Evolutionary conservation across 768 basidiomycete species (phyloP).

Genomic region (Tylopilus subfusipes): DNA sequence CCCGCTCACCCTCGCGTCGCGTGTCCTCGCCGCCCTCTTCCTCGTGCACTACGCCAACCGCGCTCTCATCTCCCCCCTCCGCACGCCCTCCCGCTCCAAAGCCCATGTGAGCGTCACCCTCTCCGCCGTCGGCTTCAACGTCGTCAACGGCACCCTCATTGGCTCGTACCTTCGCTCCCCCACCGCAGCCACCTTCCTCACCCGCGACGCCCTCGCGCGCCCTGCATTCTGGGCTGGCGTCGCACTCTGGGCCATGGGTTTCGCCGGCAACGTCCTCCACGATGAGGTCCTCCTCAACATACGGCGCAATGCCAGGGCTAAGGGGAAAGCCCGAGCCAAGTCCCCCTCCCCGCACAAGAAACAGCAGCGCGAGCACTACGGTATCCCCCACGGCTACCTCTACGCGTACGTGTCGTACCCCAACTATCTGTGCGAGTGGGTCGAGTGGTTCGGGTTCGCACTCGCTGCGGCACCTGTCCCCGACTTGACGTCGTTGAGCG

Average conservation of each 20-base stretch:
- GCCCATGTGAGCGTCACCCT: conserved; percentile 66
- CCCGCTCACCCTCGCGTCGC: conserved; percentile 39
- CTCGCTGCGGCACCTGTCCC: conserved; percentile 63
- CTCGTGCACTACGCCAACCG: conserved; percentile 82
- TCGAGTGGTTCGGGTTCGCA: conserved; percentile 89
- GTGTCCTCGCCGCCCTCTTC: conserved; percentile 55
- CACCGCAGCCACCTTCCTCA: conserved; percentile 43
- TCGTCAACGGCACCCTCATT: conserved; percentile 65
- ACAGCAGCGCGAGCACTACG: conserved; percentile 53
- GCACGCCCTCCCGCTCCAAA: conserved; percentile 75
- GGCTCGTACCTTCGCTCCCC: conserved; percentile 68
- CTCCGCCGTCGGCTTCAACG: conserved; percentile 60
- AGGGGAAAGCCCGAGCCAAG: conserved; percentile 30
- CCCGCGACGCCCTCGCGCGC: conserved; percentile 24
- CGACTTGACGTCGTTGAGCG: conserved; percentile 30
- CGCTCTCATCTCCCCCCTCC: conserved; percentile 71
- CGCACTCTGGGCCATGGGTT: conserved; percentile 64
- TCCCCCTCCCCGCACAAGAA: conserved; percentile 24
- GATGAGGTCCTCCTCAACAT: conserved; percentile 88
- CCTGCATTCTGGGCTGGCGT: conserved; percentile 62
- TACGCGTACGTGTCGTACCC: conserved; percentile 84
- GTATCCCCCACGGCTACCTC: conserved; percentile 75
- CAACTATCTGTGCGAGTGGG: conserved; percentile 94
- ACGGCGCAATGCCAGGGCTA: conserved; percentile 55
- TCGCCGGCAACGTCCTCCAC: conserved; percentile 78